Base-by-base conservation (phyloP, 768 basidiomycete species). In the Tricholoma matsutake region DNA sequence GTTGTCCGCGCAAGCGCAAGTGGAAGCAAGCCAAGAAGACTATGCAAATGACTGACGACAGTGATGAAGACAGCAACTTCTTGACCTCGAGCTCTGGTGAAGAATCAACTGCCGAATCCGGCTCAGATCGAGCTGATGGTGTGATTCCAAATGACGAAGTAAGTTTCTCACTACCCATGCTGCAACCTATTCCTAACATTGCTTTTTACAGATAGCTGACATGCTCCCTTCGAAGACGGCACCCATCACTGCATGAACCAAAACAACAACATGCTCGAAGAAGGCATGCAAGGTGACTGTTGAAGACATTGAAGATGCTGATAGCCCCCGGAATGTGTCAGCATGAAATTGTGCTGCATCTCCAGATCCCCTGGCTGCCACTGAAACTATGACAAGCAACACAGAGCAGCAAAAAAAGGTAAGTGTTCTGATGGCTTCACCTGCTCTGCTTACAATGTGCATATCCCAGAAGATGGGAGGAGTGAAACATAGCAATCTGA, bases 401-500 rank as follows among this genome's bases (percentile, higher is more conserved):
- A 14, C 25, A 29, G 6, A 31, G 16, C 18, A 29, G 28, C 28
- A 3, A 52, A 52, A 29, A 52, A n/a, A n/a, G n/a, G n/a, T n/a
- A 31, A 7, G 28, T 31, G n/a, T 31, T 13, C 13, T 29, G 9
- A 28, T 41, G 39, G 2, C 28, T 51, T 14, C 5, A 28, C 9
- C 28, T 6, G 16, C 49, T n/a, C 4, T 8, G 6, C 28, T 52
- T 14, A 6, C 51, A 13, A n/a, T n/a, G 6, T 10, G 3, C 9
- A 31, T 7, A 29, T 7, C 6, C 9, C 16, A 29, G 29, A 52
- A 29, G 29, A 2, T 29, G 6, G n/a, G 29, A 20, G 29, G 31
- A 5, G 6, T 7, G 7, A 52, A 53, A 52, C 56, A 11, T 29
- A 16, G 51, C 2, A 65, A 65, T 45, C 65, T 64, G 2, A 61